Evolutionary conservation across 106 monocot genomes (phyloP), one percentile per base, ranked within the genome.

Genomic region (Phalaenopsis aphrodite): DNA sequence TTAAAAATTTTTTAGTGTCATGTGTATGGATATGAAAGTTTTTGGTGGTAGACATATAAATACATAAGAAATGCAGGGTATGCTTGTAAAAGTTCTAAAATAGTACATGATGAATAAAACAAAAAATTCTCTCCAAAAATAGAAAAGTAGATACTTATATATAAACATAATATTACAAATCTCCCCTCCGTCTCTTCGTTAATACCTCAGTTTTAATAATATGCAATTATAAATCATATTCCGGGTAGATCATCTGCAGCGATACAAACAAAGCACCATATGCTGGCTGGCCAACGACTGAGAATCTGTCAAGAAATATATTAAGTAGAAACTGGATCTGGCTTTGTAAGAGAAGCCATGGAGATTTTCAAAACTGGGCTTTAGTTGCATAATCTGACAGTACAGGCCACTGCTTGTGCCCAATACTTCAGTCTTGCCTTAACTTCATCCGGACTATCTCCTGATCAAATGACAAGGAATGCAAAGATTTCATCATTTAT

Each of bases 371-470:
- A 52, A 52, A 52, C 10, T 52, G 52, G 14, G 52, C 3, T 39
- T 77, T 52, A 83, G 57, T 69, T 83, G 83, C 83, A 83, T 73
- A 83, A 58, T 83, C 72, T 47, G 30, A 83, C 83, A 47, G 83
- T 83, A 41, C 83, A 83, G 19, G 83, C 83, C 56, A 83, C 83
- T 11, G 83, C 78, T 37, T 83, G 83, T 2, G 83, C 83, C 83
- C 83, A 83, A 58, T 83, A 83, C 56, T 78, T 83, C 21, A 83
- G 36, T 77, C 83, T 78, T 30, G 83, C 83, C 58, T 83, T 83
- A 46, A 83, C 83, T 37, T 83, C 83, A 72, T 83, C 83, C 3
- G 83, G 83, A 78, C 74, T 9, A 46, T 83, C 83, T 17, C 83
- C 83, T 83, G 83, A 42, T 43, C 14, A 37, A 39, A 45, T 30